Conservation (phyloP, 257 asterid genomes). For the Solanum virginianum region DNA sequence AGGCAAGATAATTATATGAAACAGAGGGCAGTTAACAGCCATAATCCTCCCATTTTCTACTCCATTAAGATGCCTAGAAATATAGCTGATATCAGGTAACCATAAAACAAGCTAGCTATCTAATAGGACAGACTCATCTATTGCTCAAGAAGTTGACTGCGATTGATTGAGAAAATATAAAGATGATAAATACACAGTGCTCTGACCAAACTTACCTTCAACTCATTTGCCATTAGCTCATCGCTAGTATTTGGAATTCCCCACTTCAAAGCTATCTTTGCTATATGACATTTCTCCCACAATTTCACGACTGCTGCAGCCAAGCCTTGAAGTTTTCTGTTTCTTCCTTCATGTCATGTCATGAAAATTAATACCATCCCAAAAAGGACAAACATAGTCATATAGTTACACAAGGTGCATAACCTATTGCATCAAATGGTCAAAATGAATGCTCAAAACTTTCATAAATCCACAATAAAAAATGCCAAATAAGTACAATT, state of each 20-base stretch:
- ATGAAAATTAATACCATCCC: background rate
- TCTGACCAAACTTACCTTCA: slow-evolving; percentile 50
- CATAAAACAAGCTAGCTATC: background rate
- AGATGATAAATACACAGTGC: background rate
- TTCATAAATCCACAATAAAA: background rate
- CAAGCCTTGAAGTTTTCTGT: slow-evolving; percentile 73
- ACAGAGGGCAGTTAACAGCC: background rate
- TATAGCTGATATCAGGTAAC: background rate
- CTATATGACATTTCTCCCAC: slow-evolving; percentile 94
- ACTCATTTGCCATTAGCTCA: slow-evolving; percentile 83
- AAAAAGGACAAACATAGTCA: background rate
- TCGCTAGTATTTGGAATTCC: slow-evolving; percentile 83
- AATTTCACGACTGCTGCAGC: slow-evolving; percentile 73
- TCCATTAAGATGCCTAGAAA: background rate
- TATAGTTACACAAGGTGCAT: background rate
- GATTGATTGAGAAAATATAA: background rate
- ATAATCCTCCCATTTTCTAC: background rate
- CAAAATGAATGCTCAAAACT: background rate
- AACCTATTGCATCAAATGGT: background rate
- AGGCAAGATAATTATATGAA: background rate
- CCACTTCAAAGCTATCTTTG: slow-evolving; percentile 89
- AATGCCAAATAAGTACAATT: background rate
- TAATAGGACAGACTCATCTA: background rate
- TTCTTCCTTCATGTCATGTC: slow-evolving; percentile 57
- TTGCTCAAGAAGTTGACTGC: background rate